Percentiles rank a stretch among this genome's conserved stretches.
phyloP scores from a whole-genome alignment of 495 filamentous ascomycete species.

The Tuber umbilicatum region DNA sequence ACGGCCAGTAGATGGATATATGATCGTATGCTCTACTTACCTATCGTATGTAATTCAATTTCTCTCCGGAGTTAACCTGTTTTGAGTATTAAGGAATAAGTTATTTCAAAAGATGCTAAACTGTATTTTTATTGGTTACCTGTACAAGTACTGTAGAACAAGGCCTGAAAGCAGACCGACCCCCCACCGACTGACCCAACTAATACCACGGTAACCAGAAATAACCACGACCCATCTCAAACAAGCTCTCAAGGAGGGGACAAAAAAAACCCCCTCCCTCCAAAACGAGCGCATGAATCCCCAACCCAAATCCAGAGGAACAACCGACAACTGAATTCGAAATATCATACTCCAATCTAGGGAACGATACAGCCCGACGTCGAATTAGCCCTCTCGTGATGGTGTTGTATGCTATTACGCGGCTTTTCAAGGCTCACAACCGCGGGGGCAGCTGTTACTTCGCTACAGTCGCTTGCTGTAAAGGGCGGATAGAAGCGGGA shows the following conservation, averaged over 20 bases:
- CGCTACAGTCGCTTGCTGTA: neutral
- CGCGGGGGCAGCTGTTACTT: neutral
- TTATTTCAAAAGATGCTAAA: too few relatives aligned
- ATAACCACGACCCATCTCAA: neutral
- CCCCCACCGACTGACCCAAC: neutral
- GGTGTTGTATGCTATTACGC: neutral
- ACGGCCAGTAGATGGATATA: too few relatives aligned
- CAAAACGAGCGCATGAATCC: neutral
- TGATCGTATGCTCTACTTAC: too few relatives aligned
- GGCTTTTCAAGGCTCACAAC: neutral
- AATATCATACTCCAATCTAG: neutral
- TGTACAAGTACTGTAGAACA: too few relatives aligned
- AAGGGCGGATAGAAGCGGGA: neutral
- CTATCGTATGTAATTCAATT: too few relatives aligned
- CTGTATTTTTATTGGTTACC: too few relatives aligned
- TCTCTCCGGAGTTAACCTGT: too few relatives aligned
- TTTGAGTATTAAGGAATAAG: too few relatives aligned
- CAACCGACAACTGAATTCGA: neutral
- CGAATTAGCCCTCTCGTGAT: neutral
- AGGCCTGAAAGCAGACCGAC: neutral
- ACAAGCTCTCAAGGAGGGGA: neutral
- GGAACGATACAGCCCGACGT: neutral
- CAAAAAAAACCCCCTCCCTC: neutral
- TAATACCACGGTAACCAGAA: neutral
- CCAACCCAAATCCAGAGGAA: neutral